A percentile compares a stretch with the other conserved stretches of the same genome.
phyloP scores from a whole-genome alignment of 2,329 filamentous ascomycete genomes.

The Shiraia bambusicola region DNA sequence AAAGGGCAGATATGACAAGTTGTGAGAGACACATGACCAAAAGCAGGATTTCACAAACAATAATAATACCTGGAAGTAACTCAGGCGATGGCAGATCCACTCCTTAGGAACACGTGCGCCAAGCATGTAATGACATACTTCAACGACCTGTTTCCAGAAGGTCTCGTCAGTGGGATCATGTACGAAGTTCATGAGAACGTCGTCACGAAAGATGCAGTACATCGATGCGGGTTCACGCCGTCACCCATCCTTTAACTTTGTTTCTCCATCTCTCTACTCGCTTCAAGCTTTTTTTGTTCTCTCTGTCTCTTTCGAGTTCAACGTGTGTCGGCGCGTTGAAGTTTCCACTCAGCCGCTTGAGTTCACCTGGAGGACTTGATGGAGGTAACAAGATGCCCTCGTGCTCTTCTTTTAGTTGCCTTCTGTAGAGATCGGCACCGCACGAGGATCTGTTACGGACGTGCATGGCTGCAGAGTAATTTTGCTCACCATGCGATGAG shows the following conservation, averaged over 20 bases:
- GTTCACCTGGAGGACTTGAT: slow-evolving; percentile 10
- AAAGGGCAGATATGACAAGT: neutral
- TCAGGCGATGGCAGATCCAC: no score
- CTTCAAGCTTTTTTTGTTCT: slow-evolving; percentile 11
- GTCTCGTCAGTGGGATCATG: no score
- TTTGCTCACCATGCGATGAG: slow-evolving; percentile 1
- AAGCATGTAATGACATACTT: no score
- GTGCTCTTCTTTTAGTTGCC: slow-evolving; percentile 10
- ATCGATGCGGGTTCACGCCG: slow-evolving; percentile 5
- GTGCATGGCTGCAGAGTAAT: slow-evolving; percentile 6
- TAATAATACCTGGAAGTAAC: no score
- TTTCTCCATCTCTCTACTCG: slow-evolving; percentile 17
- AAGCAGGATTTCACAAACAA: neutral
- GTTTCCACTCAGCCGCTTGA: slow-evolving; percentile 23
- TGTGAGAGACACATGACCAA: neutral
- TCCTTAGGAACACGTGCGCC: no score
- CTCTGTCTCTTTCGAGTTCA: slow-evolving; percentile 22
- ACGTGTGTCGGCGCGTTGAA: slow-evolving; percentile 33
- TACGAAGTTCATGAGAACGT: neutral
- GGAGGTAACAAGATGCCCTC: slow-evolving; percentile 5
- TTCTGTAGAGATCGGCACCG: slow-evolving; percentile 7
- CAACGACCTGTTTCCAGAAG: no score
- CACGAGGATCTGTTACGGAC: slow-evolving; percentile 8
- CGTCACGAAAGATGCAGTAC: neutral
- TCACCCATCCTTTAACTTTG: slow-evolving; percentile 16